Base-by-base conservation (phyloP, 2,329 filamentous ascomycete species). In the Aspergillus puulaauensis region DNA sequence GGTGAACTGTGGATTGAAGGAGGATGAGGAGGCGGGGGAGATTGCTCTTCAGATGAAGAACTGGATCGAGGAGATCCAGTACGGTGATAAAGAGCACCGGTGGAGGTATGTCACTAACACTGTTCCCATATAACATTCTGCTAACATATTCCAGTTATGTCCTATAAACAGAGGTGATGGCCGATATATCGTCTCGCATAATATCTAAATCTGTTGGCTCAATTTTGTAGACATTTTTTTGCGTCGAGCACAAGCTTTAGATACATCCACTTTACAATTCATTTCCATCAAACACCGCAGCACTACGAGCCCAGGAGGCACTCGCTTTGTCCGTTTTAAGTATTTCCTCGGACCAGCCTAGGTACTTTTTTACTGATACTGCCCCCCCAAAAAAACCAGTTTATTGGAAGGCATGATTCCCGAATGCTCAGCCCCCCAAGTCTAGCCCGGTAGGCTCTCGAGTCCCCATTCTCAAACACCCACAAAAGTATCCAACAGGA, bases 1-100 rank as follows among this genome's bases (percentile, higher is more conserved):
- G 61, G 87, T 99, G 27, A 83, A 90, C 69, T 97, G 95, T 73
- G 93, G 93, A 3, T 79, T 99, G 64, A 85, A 84, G 73, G 86
- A 90, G 66, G 81, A 86, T 48, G 85, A 96, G 76, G 93, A 99
- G 80, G 92, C 91, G 11, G 95, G 95, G 44, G 89, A 93, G 70
- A 82, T 98, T 69, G 89, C 95, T 9, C 79, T 86, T 68, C 85
- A 85, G 76, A 93, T 99, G 88, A 96, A 96, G 86, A 85, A 89
- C 68, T 99, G 95, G 95, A 97, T 99, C 62, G 93, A 96, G 80
- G 88, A 80, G 27, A 93, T 96, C 66, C 93, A 98, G 79, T 97
- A 98, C 73, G 95, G 95, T 62, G 93, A 97, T 64, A 90, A 93
- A 76, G 85, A 91, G 73, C 91, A 97, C 74, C 83, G 88, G 64